Conservation (phyloP, 129 eudicot genomes). For the Helianthus tuberosus region DNA sequence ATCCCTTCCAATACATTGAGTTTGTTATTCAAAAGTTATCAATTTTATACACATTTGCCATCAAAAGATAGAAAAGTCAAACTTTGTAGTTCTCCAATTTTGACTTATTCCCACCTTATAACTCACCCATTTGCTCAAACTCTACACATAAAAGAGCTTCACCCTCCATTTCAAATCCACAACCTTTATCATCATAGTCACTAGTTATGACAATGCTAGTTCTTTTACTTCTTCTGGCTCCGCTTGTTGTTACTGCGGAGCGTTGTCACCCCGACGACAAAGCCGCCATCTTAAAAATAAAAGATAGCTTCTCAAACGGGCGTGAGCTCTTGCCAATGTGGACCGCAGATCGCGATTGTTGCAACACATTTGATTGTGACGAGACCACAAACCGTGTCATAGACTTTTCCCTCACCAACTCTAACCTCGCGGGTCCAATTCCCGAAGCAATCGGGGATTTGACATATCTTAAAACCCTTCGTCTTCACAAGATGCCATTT, state of each 20-base stretch:
- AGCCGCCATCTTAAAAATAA: conserved; percentile 44
- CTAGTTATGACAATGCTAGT: conserved; percentile 25
- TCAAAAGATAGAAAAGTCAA: conserved; percentile 2
- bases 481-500: conserved; percentile 50
- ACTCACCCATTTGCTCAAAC: conserved; percentile 13
- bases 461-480: conserved; percentile 40
- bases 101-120: conserved; percentile 9
- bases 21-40: background rate
- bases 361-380: conserved; percentile 42
- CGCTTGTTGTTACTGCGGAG: conserved; percentile 7
- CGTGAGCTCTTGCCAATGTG: conserved; percentile 40
- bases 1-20: background rate
- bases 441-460: conserved; percentile 45
- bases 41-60: background rate
- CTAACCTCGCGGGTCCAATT: conserved; percentile 44
- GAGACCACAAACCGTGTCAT: conserved; percentile 39
- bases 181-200: background rate
- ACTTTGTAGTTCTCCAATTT: conserved; percentile 23
- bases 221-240: conserved; percentile 31
- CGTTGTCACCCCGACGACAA: conserved; percentile 56
- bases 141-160: conserved; percentile 13
- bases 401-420: conserved; percentile 34
- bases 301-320: conserved; percentile 47
- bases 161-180: conserved; percentile 4
- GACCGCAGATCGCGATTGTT: conserved; percentile 43